Evolutionary conservation across 1,284 basidiomycete genomes (phyloP).

Genomic region (Entoloma clypeatum): DNA sequence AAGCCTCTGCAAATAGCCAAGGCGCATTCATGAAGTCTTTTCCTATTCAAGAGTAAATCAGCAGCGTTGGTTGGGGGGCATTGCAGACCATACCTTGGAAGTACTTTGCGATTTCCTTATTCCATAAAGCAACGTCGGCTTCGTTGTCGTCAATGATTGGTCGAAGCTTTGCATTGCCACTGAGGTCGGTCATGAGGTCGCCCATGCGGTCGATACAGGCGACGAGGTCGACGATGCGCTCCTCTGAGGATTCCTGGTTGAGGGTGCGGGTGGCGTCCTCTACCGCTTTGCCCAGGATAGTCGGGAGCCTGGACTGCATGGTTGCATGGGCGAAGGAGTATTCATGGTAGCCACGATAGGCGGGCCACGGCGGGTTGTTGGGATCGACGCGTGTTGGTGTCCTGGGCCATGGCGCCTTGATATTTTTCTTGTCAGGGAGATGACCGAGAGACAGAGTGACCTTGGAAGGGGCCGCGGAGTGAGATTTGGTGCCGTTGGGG

Average conservation of each 20-base stretch:
- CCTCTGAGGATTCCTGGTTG: constrained; percentile 84
- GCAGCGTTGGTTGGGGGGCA: neutral
- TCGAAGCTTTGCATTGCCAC: constrained; percentile 74
- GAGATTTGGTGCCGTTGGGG: constrained; percentile 20
- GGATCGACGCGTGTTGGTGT: constrained; percentile 79
- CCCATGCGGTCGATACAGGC: constrained; percentile 88
- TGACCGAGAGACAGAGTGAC: constrained; percentile 68
- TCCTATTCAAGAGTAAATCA: constrained; percentile 38
- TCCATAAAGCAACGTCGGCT: constrained; percentile 94
- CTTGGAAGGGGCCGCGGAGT: constrained; percentile 44
- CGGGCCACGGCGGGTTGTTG: constrained; percentile 97
- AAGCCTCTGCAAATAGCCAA: constrained; percentile 96
- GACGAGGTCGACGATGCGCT: constrained; percentile 82
- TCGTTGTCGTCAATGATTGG: constrained; percentile 92
- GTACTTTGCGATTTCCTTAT: constrained; percentile 92
- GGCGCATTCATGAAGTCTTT: constrained; percentile 97
- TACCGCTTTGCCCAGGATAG: constrained; percentile 94
- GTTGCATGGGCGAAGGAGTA: constrained; percentile 94
- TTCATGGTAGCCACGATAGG: constrained; percentile 92
- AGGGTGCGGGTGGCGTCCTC: constrained; percentile 90
- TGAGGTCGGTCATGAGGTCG: constrained; percentile 76
- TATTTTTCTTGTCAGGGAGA: constrained; percentile 64
- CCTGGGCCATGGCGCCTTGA: constrained; percentile 66
- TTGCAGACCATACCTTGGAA: constrained; percentile 66
- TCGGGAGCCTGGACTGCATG: constrained; percentile 92